Percentiles rank a stretch among this genome's conserved stretches.
These are phyloP conservation scores for Microcyclosporella mali DNA, from an alignment of 2,329 filamentous ascomycete genomes.

Conservation along the genomic window DNA sequence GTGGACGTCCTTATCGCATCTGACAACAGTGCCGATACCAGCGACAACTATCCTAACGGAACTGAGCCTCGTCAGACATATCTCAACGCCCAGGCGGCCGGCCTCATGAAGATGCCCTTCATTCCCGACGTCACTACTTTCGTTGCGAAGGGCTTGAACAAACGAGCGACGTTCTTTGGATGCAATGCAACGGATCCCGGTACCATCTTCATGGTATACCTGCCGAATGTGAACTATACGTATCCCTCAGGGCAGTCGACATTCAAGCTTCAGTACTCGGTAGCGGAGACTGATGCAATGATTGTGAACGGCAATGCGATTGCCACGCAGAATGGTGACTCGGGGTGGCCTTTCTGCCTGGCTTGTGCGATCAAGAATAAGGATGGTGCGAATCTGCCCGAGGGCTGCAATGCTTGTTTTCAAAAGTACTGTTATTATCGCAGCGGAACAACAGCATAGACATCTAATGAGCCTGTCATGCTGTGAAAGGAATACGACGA, in stretches of 20 bases:
- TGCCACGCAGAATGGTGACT: slow-evolving; percentile 34
- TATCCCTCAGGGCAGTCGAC: slow-evolving; percentile 31
- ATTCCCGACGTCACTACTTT: slow-evolving; percentile 54
- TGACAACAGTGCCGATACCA: slow-evolving; percentile 59
- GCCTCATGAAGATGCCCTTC: slow-evolving; percentile 53
- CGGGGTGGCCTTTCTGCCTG: slow-evolving; percentile 36
- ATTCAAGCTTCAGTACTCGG: slow-evolving; percentile 33
- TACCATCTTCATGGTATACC: slow-evolving; percentile 37
- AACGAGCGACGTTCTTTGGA: slow-evolving; percentile 58
- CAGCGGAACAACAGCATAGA: background rate
- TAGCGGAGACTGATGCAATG: slow-evolving; percentile 33
- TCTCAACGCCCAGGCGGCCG: slow-evolving; percentile 46
- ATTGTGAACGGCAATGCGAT: slow-evolving; percentile 38
- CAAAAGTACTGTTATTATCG: slow-evolving; percentile 33
- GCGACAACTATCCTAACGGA: slow-evolving; percentile 55
- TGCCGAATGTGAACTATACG: slow-evolving; percentile 41
- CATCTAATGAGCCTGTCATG: background rate
- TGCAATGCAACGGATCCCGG: slow-evolving; percentile 40
- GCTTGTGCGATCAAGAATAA: slow-evolving; percentile 39
- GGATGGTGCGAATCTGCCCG: slow-evolving; percentile 29
- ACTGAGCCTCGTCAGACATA: slow-evolving; percentile 54
- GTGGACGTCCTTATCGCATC: slow-evolving; percentile 60
- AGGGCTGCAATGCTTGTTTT: slow-evolving; percentile 37
- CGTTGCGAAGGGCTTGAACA: slow-evolving; percentile 53
- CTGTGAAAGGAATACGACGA: too few relatives aligned